Evolutionary conservation across 805 yeast species (phyloP), one percentile per base, ranked within the genome.

Genomic region (Starmerella sirachaensis): DNA sequence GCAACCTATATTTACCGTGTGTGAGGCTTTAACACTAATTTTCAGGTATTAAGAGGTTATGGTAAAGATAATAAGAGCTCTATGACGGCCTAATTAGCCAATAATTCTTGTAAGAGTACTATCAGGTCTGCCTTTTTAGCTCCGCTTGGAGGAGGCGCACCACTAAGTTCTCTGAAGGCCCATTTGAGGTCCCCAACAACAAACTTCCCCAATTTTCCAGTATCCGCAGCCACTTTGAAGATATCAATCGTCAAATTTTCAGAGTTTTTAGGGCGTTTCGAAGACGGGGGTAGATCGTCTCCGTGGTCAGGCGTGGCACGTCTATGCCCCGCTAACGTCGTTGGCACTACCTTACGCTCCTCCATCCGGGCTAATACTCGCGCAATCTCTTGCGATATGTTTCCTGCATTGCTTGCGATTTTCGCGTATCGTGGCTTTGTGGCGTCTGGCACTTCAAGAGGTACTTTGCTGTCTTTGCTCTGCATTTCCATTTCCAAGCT

Each of bases 361-460:
- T 25, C 18, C 3, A 34, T 16, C 10, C 21, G 3, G 18, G 6
- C 19, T 5, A 26, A 22, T 11, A n/a, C 9, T 12, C 10, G 22
- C 13, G 25, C 6, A 1, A 39, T 16, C 3, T 28, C 18, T 2
- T 13, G 19, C 12, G 24, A 22, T 9, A 36, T n/a, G n/a, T 32
- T 8, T 19, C 37, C 34, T 9, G 32, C 29, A 17, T 19, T 23
- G 21, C 35, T 29, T 13, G 14, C 26, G 18, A 43, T 43, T 12
- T 33, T 33, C 18, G 24, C 38, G 26, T 43, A 43, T 4, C 47
- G 38, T 3, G 47, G 47, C 17, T 16, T 10, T 5, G 47, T 40
- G 9, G 36, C 23, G 14, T 43, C 47, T 11, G 21, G 11, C 21
- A 29, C 36, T 29, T 40, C 43, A 3, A 3, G 16, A 2, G 33